phyloP scores from a whole-genome alignment of 768 basidiomycete genomes.

The Sporobolomyces pararoseus region DNA sequence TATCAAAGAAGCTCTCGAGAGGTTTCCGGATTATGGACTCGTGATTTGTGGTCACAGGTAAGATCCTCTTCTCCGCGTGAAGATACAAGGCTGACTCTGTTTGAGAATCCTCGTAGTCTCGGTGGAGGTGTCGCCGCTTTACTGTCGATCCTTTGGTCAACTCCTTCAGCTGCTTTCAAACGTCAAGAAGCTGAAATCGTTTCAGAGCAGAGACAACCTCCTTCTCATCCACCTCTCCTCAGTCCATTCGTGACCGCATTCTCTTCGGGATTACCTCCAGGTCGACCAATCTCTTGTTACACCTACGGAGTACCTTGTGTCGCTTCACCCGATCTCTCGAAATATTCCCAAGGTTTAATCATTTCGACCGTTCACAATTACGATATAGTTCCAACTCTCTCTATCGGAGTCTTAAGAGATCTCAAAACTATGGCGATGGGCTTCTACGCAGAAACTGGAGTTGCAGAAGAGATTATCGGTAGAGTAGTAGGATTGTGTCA shows the following conservation, averaged over 20 bases:
- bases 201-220: background rate
- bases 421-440: conserved; percentile 50
- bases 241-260: conserved; percentile 50
- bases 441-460: conserved; percentile 48
- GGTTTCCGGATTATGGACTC: conserved; percentile 49
- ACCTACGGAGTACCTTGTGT: conserved; percentile 50
- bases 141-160: conserved; percentile 47
- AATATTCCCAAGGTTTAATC: conserved; percentile 49
- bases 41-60: conserved; percentile 50
- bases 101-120: conserved; percentile 32
- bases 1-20: conserved; percentile 46
- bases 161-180: conserved; percentile 35
- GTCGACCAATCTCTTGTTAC: conserved; percentile 50
- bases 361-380: conserved; percentile 48
- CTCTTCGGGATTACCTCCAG: conserved; percentile 48
- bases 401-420: conserved; percentile 48
- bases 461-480: conserved; percentile 51
- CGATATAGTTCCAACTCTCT: conserved; percentile 49
- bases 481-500: conserved; percentile 48
- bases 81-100: too few species aligned
- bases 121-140: conserved; percentile 51
- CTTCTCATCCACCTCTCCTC: conserved; percentile 40
- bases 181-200: background rate
- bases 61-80: background rate
- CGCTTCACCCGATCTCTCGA: conserved; percentile 49